Conservation (phyloP, 495 filamentous ascomycete genomes). For the Beverwykella pulmonaria region DNA sequence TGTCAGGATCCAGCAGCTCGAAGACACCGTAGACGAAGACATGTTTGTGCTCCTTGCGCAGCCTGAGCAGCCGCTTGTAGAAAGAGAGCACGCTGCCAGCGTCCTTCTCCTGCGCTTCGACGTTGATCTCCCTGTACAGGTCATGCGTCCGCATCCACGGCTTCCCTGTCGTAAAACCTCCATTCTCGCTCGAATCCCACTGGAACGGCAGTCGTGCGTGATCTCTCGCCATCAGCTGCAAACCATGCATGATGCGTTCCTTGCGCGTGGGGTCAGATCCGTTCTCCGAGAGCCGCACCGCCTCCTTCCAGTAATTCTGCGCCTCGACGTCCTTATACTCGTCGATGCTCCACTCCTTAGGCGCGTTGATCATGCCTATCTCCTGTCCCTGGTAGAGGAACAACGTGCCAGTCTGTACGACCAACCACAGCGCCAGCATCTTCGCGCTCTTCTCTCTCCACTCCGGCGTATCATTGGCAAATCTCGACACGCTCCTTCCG, state of each 20-base stretch:
- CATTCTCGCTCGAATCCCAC: constrained; percentile 58
- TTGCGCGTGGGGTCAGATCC: constrained; percentile 46
- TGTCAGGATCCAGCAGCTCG: constrained; percentile 51
- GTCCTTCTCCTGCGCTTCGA: constrained; percentile 52
- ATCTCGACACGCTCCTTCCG: constrained; percentile 39
- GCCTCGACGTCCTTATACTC: constrained; percentile 45
- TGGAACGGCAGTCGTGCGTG: constrained; percentile 65
- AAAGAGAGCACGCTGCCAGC: constrained; percentile 54
- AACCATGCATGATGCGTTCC: constrained; percentile 61
- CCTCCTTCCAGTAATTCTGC: constrained; percentile 34
- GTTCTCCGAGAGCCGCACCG: constrained; percentile 7
- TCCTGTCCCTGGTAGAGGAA: constrained; percentile 49
- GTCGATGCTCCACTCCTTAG: constrained; percentile 40
- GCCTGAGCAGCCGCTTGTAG: constrained; percentile 56
- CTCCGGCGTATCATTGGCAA: constrained; percentile 32
- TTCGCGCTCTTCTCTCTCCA: constrained; percentile 39
- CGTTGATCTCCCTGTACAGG: constrained; percentile 55
- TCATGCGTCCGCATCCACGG: constrained; percentile 68
- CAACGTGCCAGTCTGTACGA: constrained; percentile 40
- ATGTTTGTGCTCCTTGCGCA: constrained; percentile 59
- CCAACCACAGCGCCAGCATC: constrained; percentile 39
- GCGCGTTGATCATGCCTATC: constrained; percentile 45
- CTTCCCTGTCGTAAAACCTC: constrained; percentile 58
- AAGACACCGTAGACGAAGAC: constrained; percentile 67
- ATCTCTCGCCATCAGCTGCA: constrained; percentile 63